These are phyloP conservation scores for Iris macrosiphon DNA, from an alignment of 106 monocot genomes.

Conservation along the genomic window DNA sequence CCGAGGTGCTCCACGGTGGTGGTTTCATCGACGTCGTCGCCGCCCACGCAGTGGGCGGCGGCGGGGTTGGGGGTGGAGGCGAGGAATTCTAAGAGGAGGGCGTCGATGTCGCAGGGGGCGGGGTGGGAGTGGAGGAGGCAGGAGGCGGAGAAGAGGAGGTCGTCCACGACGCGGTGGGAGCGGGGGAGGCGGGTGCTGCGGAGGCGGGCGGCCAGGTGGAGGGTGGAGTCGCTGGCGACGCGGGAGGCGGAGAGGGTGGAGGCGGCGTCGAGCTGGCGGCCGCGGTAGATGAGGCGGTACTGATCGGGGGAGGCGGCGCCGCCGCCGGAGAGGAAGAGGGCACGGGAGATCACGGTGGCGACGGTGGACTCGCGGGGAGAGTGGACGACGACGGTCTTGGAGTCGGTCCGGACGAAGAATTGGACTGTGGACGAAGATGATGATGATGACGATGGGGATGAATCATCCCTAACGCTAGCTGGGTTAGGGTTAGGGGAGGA, in stretches of 20 bases:
- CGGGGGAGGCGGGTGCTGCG: constrained; percentile 39
- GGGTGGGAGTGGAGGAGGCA: neutral
- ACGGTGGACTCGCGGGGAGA: constrained; percentile 31
- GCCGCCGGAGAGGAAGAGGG: constrained; percentile 8
- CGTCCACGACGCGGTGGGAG: constrained; percentile 45
- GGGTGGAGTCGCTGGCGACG: constrained; percentile 31
- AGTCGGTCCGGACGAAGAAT: constrained; percentile 52
- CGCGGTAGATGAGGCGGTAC: constrained; percentile 45
- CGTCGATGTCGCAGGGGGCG: constrained; percentile 1
- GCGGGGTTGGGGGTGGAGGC: neutral
- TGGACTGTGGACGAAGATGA: constrained; percentile 27
- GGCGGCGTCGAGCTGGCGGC: constrained; percentile 44
- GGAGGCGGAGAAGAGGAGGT: constrained; percentile 21
- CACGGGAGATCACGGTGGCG: constrained; percentile 19
- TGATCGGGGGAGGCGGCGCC: constrained; percentile 15
- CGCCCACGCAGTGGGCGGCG: neutral
- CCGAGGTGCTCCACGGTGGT: constrained; percentile 22
- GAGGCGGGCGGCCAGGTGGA: constrained; percentile 49
- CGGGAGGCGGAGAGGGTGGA: constrained; percentile 26
- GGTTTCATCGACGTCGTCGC: neutral
- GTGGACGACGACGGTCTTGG: constrained; percentile 42
- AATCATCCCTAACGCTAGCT: too few species aligned
- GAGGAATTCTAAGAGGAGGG: constrained; percentile 46
- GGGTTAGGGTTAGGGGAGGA: too few species aligned
- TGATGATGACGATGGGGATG: neutral